phyloP scores from a whole-genome alignment of 768 basidiomycete genomes.

The Suillus sp. region DNA sequence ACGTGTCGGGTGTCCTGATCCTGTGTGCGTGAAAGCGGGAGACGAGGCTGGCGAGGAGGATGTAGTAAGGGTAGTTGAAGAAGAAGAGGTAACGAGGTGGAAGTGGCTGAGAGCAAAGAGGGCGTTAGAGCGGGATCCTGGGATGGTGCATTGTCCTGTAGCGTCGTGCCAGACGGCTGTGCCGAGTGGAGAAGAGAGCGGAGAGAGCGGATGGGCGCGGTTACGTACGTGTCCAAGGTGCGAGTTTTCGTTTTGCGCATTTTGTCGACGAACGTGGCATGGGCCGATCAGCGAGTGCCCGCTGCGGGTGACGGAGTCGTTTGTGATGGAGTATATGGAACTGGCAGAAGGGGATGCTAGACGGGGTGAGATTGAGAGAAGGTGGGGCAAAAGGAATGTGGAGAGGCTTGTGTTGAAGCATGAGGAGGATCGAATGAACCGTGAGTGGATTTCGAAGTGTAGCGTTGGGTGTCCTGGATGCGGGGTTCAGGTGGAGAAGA shows the following conservation, averaged over 20 bases:
- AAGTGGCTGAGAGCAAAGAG: conserved; percentile 75
- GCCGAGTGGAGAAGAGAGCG: conserved; percentile 46
- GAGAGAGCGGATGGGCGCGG: conserved; percentile 70
- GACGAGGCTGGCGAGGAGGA: conserved; percentile 69
- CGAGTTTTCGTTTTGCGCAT: conserved; percentile 78
- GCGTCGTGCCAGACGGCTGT: conserved; percentile 81
- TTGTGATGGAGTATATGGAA: conserved; percentile 69
- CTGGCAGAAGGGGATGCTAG: conserved; percentile 52
- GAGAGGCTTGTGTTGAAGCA: conserved; percentile 59
- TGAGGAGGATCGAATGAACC: conserved; percentile 75
- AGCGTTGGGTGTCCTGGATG: conserved; percentile 80
- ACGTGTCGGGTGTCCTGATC: conserved; percentile 80
- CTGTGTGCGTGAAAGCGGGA: conserved; percentile 68
- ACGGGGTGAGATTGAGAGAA: conserved; percentile 56
- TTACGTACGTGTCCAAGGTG: conserved; percentile 74
- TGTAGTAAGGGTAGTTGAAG: conserved; percentile 67
- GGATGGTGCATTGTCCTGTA: conserved; percentile 81
- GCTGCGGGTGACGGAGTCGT: conserved; percentile 61
- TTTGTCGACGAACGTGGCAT: conserved; percentile 87
- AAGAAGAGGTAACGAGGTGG: conserved; percentile 71
- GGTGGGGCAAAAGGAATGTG: conserved; percentile 66
- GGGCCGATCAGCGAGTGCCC: conserved; percentile 75
- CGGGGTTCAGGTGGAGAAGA: conserved; percentile 71
- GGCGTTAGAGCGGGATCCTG: conserved; percentile 75
- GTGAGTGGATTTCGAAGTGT: conserved; percentile 66